These are phyloP conservation scores for Candida suzukii DNA, from an alignment of 805 yeast species.

Conservation along the genomic window DNA sequence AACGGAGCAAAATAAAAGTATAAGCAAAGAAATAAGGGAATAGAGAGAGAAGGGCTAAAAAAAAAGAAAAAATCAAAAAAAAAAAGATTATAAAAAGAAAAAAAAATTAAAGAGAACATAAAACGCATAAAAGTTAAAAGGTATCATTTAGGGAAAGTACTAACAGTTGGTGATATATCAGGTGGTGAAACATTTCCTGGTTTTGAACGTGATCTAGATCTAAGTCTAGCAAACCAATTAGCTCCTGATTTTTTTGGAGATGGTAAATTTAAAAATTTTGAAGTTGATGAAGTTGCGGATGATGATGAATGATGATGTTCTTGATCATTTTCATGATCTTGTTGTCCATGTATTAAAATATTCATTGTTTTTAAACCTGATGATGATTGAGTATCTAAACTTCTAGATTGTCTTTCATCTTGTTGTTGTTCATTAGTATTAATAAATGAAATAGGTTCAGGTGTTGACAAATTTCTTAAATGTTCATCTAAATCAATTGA, in stretches of 20 bases:
- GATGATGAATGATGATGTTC: not conserved
- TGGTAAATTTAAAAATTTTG: not conserved
- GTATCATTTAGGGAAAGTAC: not conserved
- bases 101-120: no score
- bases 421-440: slow-evolving; percentile 5
- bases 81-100: no score
- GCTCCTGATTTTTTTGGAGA: slow-evolving; percentile 23
- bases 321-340: no score
- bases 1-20: no score
- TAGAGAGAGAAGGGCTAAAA: no score
- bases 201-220: slow-evolving; percentile 30
- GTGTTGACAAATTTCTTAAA: not conserved
- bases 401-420: slow-evolving; percentile 25
- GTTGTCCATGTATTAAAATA: no score
- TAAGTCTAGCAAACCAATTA: slow-evolving; percentile 41
- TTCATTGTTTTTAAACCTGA: no score
- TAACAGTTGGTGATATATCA: not conserved
- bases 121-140: no score
- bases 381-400: no score
- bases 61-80: no score
- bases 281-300: not conserved
- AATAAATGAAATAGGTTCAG: no score
- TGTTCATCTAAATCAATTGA: not conserved
- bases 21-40: no score
- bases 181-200: slow-evolving; percentile 10